Base-by-base conservation (phyloP, 495 filamentous ascomycete species). In the Aspergillus panamensis region DNA sequence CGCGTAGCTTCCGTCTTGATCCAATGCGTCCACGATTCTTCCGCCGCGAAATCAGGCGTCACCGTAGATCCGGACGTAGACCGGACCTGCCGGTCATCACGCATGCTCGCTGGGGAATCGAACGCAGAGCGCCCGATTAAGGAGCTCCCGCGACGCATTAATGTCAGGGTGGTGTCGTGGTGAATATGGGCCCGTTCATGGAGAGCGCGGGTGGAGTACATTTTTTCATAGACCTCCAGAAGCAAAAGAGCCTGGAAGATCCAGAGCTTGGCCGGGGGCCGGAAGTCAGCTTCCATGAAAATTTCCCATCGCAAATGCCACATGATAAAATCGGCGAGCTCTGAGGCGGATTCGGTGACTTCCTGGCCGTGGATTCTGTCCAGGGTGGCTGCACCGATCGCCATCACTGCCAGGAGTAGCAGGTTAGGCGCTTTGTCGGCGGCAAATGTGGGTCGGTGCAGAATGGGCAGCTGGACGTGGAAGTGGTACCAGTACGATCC, bases 101-200 rank as follows among this genome's bases (percentile, higher is more conserved):
- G 80, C 25, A 82, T 79, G 53, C 85, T 90, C n/a, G 90, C 90
- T 6, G 94, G 92, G 7, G 91, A 92, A 62, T 97, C 94, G 40
- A 91, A 77, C 0, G 91, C 85, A 17, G 90, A 91, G 55, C 88
- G 86, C n/a, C 91, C 93, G 60, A 96, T 94, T 20, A 98, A 76
- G 8, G 93, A 96, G 65, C 89, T 87, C 12, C 94, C 94, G 52
- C 94, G 82, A 31, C 94, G 87, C 93, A 98, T 97, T 45, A 98
- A 75, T 0, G 92, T 96, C 51, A 98, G 82, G 0, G 93, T 96
- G 0, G 94, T 96, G 21, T 92, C 95, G 69, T 98, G 94, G 59
- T 97, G 93, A 35, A 98, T 96, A 62, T 97, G 94, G 7, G 93
- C 94, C 59, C 94, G 84, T 73, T 98, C 94, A 72, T 98, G 94